Conservation (phyloP, 2,329 filamentous ascomycete species). For the Camillea tinctor region DNA sequence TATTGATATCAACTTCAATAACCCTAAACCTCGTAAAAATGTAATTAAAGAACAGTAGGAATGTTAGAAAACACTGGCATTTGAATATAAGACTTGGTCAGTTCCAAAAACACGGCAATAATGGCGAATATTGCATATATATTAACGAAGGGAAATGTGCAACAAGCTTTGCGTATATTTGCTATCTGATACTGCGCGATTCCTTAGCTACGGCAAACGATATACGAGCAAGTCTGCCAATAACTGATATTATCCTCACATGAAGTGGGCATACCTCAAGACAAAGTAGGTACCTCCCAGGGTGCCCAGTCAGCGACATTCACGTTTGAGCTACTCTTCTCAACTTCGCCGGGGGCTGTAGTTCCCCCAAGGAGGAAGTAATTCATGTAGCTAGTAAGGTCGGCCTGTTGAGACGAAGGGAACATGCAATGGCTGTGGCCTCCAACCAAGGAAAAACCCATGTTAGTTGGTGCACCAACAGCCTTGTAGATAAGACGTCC, state of each 20-base stretch:
- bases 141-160: too few relatives aligned
- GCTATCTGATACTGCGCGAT: background rate
- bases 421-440: slow-evolving; percentile 57
- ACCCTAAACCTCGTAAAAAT: too few relatives aligned
- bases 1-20: too few relatives aligned
- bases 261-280: slow-evolving; percentile 18
- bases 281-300: slow-evolving; percentile 40
- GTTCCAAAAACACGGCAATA: too few relatives aligned
- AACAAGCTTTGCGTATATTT: background rate
- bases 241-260: background rate
- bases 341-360: slow-evolving; percentile 34
- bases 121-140: too few relatives aligned
- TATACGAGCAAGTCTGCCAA: slow-evolving; percentile 5
- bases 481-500: slow-evolving; percentile 54
- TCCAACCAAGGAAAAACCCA: slow-evolving; percentile 57
- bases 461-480: slow-evolving; percentile 50
- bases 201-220: background rate
- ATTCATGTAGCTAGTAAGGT: slow-evolving; percentile 54
- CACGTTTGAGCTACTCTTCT: slow-evolving; percentile 40
- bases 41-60: too few relatives aligned
- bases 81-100: too few relatives aligned
- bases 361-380: slow-evolving; percentile 47
- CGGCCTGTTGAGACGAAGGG: slow-evolving; percentile 49
- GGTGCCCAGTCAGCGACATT: slow-evolving; percentile 40
- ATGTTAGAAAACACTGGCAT: too few relatives aligned